Percentiles rank a stretch among this genome's conserved stretches.
Evolutionary conservation across 1,284 basidiomycete genomes (phyloP).

Genomic region (Ustilago trichophora): DNA sequence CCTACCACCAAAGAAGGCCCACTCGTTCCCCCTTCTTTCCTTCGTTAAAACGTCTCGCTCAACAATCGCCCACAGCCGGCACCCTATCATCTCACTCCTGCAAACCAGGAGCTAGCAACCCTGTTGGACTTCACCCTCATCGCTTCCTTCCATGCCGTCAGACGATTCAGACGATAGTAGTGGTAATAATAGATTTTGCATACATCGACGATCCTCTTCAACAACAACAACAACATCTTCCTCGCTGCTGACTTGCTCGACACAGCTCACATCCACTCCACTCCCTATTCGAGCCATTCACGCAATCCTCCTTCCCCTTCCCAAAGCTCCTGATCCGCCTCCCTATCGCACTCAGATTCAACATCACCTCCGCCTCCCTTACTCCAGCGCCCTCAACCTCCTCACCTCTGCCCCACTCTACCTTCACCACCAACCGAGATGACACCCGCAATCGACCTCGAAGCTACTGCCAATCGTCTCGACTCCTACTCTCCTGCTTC

Average conservation of each 20-base stretch:
- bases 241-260: slow-evolving; percentile 15
- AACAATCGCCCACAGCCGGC: slow-evolving; percentile 31
- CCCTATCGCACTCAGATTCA: slow-evolving; percentile 19
- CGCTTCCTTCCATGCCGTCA: slow-evolving; percentile 54
- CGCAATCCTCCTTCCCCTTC: slow-evolving; percentile 39
- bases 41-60: too few species aligned
- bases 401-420: slow-evolving; percentile 47
- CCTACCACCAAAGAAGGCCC: too few species aligned
- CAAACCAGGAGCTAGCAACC: slow-evolving; percentile 48
- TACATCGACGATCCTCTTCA: slow-evolving; percentile 2
- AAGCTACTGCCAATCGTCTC: slow-evolving; percentile 43
- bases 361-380: slow-evolving; percentile 22
- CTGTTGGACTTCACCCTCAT: slow-evolving; percentile 36
- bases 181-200: slow-evolving; percentile 45
- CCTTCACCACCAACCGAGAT: slow-evolving; percentile 49
- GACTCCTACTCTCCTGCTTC: slow-evolving; percentile 30
- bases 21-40: too few species aligned
- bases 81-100: slow-evolving; percentile 32
- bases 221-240: too few species aligned
- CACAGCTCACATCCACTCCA: slow-evolving; percentile 2
- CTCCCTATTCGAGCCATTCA: slow-evolving; percentile 27
- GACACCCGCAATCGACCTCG: slow-evolving; percentile 49
- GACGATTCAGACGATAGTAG: slow-evolving; percentile 57
- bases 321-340: slow-evolving; percentile 52
- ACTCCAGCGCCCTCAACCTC: slow-evolving; percentile 28